Evolutionary conservation across 1,284 basidiomycete genomes (phyloP), one percentile per base, ranked within the genome.

Genomic region (Trichosporon ovoides): DNA sequence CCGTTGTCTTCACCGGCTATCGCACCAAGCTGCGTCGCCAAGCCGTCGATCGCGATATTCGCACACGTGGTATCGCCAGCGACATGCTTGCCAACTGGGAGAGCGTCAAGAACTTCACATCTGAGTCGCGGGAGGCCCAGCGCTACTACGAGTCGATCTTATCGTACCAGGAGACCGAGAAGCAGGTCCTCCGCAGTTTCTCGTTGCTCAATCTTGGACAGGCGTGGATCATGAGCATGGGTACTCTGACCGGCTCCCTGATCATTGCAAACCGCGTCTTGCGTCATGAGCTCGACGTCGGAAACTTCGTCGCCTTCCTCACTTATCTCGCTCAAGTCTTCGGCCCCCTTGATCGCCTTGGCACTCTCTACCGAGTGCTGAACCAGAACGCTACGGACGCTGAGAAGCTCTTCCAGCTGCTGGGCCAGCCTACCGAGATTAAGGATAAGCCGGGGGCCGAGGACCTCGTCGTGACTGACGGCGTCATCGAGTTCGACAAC

Each of bases 11-110:
- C 4, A 98, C 96, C 0, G 57, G 55, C 28, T 56, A n/a, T 68
- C 91, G 94, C 62, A 96, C 91, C 5, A 84, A 84, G 55, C 95
- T 95, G 79, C 86, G 96, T 18, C 85, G 91, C 52, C 84, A 95
- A 64, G 94, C 94, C 2, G 97, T 97, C 75, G 85, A 88, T 53
- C 91, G 91, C 0, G 96, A 98, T 69, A 94, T 98, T 77, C 88
- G 88, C 68, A 92, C 91, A 11, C 91, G 95, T 0, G 91, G 91
- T 0, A 86, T 89, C 3, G 91, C 91, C 1, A 89, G 96, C n/a
- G 96, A 99, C 72, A 91, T 92, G 0, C 79, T 99, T 55, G 92
- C 97, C 72, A 99, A 99, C 74, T 98, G 92, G 74, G 95, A 99
- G 74, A 93, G 93, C 16, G 96, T 99, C 68, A 99, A 98, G 83